Evolutionary conservation across 345 rosid species (phyloP), one percentile per base, ranked within the genome.

Genomic region (Salix purpurea): DNA sequence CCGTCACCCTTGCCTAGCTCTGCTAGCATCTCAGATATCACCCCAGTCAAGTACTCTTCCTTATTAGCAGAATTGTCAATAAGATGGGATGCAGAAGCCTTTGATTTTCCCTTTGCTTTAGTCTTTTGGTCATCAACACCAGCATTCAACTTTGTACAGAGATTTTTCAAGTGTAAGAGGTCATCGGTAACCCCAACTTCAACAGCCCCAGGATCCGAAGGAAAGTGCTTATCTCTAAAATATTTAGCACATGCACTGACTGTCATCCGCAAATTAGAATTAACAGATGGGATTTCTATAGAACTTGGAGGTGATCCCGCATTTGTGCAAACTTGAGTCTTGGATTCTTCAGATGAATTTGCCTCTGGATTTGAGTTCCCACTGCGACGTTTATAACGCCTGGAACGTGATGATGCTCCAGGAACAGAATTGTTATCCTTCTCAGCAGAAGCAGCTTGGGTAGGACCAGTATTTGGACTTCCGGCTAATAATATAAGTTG

Each of bases 1-100:
- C 99, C 98, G 78, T 94, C 97, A 76, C 99, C 99, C 85, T 92
- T 96, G 75, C 91, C 87, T 73, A 96, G 85, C 81, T 96, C 99
- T 80, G 83, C 77, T 74, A 94, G 88, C 89, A 96, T 89, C 84
- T 96, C 97, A 76, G 94, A 83, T 68, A 94, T 82, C 76, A 94
- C 87, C 58, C 85, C 96, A 75, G 84, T 81, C 90, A 96, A 88
- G 80, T 89, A 88, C 69, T 94, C 98, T 77, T 96, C 99, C 80
- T 89, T 96, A 65, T 83, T 84, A 76, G 91, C 77, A 78, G 90
- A 87, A 79, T 74, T 82, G 26, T 93, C 97, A 76, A 85, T 80
- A 37, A 84, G 73, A 67, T 70, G 84, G 78, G 90, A 70, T 37
- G 84, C 96, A 78, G 90, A 84, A 78, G 96, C 89, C 82, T 92